A percentile compares a stretch with the other conserved stretches of the same genome.
These are phyloP conservation scores for Cenococcum geophilum DNA, from an alignment of 495 filamentous ascomycete species.

Conservation along the genomic window DNA sequence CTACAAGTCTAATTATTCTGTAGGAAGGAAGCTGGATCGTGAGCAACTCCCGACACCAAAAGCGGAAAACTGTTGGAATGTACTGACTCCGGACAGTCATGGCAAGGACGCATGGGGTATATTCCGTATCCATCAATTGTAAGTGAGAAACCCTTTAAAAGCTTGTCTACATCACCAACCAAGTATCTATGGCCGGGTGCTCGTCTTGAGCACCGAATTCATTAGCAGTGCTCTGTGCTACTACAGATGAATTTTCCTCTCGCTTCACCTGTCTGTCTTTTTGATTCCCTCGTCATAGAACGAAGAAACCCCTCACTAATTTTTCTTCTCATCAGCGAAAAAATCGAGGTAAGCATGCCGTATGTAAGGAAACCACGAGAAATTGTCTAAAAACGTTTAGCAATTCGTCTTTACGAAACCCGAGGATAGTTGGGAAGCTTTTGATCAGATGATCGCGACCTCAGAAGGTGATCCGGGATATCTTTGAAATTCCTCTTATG, in stretches of 20 bases:
- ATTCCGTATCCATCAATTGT: conserved; percentile 94
- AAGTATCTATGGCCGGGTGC: too few species aligned
- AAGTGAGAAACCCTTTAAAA: too few species aligned
- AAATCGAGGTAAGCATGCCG: not conserved
- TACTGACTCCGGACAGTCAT: not conserved
- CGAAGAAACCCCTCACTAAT: not conserved
- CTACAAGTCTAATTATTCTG: not conserved
- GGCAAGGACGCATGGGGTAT: conserved; percentile 92
- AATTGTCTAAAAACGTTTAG: conserved; percentile 54
- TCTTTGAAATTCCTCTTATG: not conserved
- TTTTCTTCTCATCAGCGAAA: not conserved
- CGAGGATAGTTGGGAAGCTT: conserved; percentile 88
- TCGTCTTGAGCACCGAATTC: too few species aligned
- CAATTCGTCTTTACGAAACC: conserved; percentile 92
- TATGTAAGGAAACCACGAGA: not conserved
- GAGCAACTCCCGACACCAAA: conserved; percentile 46
- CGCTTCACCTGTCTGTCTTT: too few species aligned
- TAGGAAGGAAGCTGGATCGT: conserved; percentile 84
- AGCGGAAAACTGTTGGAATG: not conserved
- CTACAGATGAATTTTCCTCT: too few species aligned
- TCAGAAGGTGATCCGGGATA: conserved; percentile 1
- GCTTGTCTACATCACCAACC: too few species aligned
- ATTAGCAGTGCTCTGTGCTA: too few species aligned
- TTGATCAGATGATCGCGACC: not conserved
- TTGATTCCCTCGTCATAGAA: too few species aligned